Conservation (phyloP, 176 grass and related monocot genomes). For the maize (Zea mays) region DNA sequence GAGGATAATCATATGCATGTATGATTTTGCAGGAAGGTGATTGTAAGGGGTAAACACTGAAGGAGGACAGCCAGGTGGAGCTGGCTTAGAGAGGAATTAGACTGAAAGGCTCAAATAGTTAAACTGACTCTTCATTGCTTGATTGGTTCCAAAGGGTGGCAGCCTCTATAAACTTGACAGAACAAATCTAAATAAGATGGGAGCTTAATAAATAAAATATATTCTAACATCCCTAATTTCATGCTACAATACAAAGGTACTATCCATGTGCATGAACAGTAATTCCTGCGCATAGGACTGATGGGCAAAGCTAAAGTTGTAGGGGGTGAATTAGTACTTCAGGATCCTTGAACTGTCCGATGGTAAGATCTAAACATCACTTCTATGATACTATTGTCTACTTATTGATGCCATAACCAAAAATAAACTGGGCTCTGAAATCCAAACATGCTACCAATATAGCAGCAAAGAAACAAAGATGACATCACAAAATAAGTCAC, state of each 20-base stretch:
- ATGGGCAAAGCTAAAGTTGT: background rate
- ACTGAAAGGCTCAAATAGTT: background rate
- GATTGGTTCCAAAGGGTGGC: background rate
- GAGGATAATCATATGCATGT: background rate
- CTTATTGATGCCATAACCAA: no score
- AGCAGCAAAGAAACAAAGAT: no score
- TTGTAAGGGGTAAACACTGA: background rate
- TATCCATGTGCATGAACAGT: background rate
- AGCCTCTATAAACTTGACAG: background rate
- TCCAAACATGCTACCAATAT: no score
- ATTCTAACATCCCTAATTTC: background rate
- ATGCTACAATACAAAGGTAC: background rate
- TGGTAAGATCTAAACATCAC: slow-evolving; percentile 17
- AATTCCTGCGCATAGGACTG: background rate
- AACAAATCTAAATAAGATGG: background rate
- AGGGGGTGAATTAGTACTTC: background rate
- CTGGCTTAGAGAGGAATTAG: background rate
- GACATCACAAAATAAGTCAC: no score
- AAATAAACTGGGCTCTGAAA: no score
- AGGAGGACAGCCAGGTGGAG: background rate
- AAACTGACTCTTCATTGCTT: background rate
- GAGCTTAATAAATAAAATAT: background rate
- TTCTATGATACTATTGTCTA: background rate
- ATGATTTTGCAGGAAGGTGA: background rate
- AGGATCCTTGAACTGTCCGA: background rate